Evolutionary conservation across 768 basidiomycete genomes (phyloP).

Genomic region (Mycena rosella): DNA sequence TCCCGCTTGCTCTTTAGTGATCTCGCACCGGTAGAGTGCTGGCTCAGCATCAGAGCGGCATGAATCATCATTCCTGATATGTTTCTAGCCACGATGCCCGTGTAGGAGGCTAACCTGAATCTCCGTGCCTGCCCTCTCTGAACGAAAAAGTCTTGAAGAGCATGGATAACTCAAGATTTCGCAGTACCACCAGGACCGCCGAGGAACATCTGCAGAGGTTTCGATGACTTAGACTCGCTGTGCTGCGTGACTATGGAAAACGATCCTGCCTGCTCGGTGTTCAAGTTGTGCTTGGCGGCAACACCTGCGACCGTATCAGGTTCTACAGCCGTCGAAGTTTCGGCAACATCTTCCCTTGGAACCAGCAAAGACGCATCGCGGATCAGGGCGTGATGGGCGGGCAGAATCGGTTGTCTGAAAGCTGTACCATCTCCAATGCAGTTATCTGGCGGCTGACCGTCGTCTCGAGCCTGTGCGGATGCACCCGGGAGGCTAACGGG

Average conservation of each 20-base stretch:
- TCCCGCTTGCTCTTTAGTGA: slow-evolving; percentile 27
- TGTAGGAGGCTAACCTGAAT: slow-evolving; percentile 49
- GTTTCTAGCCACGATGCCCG: slow-evolving; percentile 55
- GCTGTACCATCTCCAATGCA: too few relatives aligned
- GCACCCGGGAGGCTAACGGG: too few relatives aligned
- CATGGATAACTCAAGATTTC: slow-evolving; percentile 42
- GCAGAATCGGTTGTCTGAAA: too few relatives aligned
- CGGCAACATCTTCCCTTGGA: too few relatives aligned
- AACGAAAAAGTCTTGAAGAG: slow-evolving; percentile 36
- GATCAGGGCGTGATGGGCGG: too few relatives aligned
- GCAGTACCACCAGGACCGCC: slow-evolving; percentile 47
- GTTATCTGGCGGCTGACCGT: too few relatives aligned
- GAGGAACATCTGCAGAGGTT: slow-evolving; percentile 42
- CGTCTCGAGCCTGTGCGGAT: too few relatives aligned
- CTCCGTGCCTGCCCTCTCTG: slow-evolving; percentile 33
- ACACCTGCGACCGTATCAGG: too few relatives aligned
- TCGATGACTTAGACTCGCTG: neutral
- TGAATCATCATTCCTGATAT: slow-evolving; percentile 57
- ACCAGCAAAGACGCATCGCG: too few relatives aligned
- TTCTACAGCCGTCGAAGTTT: too few relatives aligned
- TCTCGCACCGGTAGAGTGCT: neutral
- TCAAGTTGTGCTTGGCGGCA: neutral
- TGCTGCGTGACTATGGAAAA: neutral
- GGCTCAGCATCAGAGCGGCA: slow-evolving; percentile 41
- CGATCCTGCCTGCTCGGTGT: neutral